phyloP scores from a whole-genome alignment of 495 filamentous ascomycete genomes.

The Usnea hakonensis region DNA sequence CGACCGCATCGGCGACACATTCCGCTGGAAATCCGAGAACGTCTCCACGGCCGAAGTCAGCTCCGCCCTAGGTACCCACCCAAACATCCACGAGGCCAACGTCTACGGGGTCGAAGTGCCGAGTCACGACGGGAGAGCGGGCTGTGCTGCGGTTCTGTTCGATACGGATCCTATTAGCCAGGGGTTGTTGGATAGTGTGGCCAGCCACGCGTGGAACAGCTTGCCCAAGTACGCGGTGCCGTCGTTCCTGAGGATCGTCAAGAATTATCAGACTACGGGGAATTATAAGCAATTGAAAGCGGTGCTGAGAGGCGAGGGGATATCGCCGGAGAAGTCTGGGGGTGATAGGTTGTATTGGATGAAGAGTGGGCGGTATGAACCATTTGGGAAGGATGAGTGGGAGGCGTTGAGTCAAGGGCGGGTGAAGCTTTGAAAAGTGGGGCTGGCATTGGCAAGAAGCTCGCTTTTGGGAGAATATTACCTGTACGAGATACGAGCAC shows the following conservation, averaged over 20 bases:
- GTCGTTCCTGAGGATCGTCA: conserved; percentile 63
- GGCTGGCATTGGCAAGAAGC: no score
- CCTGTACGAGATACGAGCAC: background rate
- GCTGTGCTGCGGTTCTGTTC: conserved; percentile 66
- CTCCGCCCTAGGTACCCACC: conserved; percentile 60
- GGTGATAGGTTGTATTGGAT: conserved; percentile 65
- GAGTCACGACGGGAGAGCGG: conserved; percentile 77
- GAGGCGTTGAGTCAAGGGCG: conserved; percentile 54
- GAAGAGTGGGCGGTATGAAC: conserved; percentile 54
- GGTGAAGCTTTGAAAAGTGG: conserved; percentile 52
- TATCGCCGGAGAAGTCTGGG: conserved; percentile 51
- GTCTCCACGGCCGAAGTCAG: conserved; percentile 80
- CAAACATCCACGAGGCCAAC: conserved; percentile 66
- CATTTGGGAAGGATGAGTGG: conserved; percentile 62
- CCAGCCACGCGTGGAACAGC: conserved; percentile 43
- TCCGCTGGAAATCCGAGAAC: conserved; percentile 93
- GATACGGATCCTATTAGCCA: conserved; percentile 33
- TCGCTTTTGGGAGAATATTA: background rate
- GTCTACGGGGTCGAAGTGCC: conserved; percentile 84
- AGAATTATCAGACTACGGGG: conserved; percentile 59
- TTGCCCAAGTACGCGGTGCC: conserved; percentile 73
- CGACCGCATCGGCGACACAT: conserved; percentile 90
- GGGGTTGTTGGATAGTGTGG: conserved; percentile 48
- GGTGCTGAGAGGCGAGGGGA: conserved; percentile 60
- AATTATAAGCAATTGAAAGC: conserved; percentile 85